phyloP scores from a whole-genome alignment of 352 stramenopile genomes.

The Phytophthora meadii region DNA sequence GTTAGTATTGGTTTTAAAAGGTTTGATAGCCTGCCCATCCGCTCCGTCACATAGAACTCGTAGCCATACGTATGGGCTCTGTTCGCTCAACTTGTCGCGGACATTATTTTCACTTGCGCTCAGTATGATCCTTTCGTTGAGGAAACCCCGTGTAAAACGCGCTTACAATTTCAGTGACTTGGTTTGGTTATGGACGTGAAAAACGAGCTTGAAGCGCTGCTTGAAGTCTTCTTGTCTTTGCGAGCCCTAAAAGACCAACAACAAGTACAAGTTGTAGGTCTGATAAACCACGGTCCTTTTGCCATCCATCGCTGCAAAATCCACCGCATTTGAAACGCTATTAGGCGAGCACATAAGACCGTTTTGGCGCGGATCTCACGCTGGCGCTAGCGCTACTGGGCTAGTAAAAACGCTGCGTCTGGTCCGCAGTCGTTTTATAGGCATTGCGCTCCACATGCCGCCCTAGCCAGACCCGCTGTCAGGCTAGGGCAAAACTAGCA shows the following conservation, averaged over 20 bases:
- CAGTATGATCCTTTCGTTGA: constrained; percentile 14
- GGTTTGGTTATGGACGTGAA: neutral
- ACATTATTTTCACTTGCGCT: constrained; percentile 13
- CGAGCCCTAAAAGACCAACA: neutral
- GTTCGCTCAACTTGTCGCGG: constrained; percentile 30
- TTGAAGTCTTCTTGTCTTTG: constrained; percentile 10
- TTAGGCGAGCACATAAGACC: neutral
- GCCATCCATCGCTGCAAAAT: neutral
- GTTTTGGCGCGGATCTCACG: neutral
- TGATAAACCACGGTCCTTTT: too few relatives aligned
- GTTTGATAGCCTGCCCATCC: constrained; percentile 10
- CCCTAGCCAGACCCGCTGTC: neutral
- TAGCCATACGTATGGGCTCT: constrained; percentile 11
- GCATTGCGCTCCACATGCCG: neutral
- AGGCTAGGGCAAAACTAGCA: constrained; percentile 16
- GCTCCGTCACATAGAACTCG: constrained; percentile 43
- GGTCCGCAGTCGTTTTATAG: neutral
- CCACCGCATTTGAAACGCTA: neutral
- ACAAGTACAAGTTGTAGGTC: too few relatives aligned
- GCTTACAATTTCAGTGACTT: constrained; percentile 13
- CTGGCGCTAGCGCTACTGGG: neutral
- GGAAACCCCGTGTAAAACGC: constrained; percentile 17
- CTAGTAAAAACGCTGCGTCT: constrained; percentile 20
- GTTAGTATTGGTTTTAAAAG: neutral
- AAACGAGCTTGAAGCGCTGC: constrained; percentile 9